phyloP scores from a whole-genome alignment of 2,329 filamentous ascomycete species.

The Paecilomyces dactylethromorphus region DNA sequence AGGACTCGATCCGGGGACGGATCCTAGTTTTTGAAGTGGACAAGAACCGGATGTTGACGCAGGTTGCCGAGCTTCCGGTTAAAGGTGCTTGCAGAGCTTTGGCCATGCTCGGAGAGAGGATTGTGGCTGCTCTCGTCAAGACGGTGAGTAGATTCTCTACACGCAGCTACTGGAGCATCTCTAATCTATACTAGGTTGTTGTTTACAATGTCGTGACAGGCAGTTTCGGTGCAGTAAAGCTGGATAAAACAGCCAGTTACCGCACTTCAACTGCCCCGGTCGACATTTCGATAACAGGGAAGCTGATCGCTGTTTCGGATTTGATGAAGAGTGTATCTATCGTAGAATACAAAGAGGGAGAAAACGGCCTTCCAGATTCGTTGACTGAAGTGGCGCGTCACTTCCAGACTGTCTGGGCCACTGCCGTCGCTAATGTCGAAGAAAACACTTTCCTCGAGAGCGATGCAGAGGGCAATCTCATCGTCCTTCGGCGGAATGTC shows the following conservation, averaged over 20 bases:
- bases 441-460: conserved; percentile 72
- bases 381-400: conserved; percentile 73
- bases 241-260: conserved; percentile 69
- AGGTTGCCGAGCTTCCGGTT: conserved; percentile 62
- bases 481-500: conserved; percentile 68
- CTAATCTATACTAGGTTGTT: conserved; percentile 44
- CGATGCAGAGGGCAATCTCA: conserved; percentile 81
- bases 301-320: conserved; percentile 77
- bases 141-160: conserved; percentile 53
- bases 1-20: conserved; percentile 60
- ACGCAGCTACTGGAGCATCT: background rate
- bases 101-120: conserved; percentile 64
- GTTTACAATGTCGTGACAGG: conserved; percentile 46
- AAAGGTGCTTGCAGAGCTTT: conserved; percentile 78
- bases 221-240: conserved; percentile 34
- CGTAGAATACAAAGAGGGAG: conserved; percentile 60
- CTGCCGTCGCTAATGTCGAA: conserved; percentile 66
- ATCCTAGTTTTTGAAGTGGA: conserved; percentile 76
- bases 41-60: conserved; percentile 63
- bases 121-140: conserved; percentile 85
- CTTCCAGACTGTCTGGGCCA: conserved; percentile 75
- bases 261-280: conserved; percentile 78
- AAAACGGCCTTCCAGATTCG: conserved; percentile 51
- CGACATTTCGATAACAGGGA: conserved; percentile 66
- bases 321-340: conserved; percentile 88